Base-by-base conservation (phyloP, 140 eudicot species). In the Bidens hawaiensis region DNA sequence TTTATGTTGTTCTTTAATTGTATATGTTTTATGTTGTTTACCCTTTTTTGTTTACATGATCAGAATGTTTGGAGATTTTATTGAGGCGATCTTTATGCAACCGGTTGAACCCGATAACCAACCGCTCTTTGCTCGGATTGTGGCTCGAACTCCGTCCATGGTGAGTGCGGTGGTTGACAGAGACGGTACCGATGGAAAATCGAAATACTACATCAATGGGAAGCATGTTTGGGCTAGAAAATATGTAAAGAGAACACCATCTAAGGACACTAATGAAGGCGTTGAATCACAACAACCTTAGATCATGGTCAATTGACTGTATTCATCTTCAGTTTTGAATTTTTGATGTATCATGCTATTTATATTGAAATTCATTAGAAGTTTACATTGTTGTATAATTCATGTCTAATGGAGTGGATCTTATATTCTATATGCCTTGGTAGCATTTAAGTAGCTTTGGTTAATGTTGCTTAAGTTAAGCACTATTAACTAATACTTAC, bases 191-290 rank as follows among this genome's bases (percentile, higher is more conserved):
- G 61, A 47, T 21, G 67, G 76, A 6, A 81, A 67, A 45, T 50
- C 79, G 0, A 57, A 71, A 64, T 76, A 66, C 7, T 22, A 57
- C 12, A 76, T 80, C 31, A 67, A 80, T 1, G 82, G 82, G 17
- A 80, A 80, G 67, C 82, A 71, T 6, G 71, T 80, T 4, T 75
- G 69, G 79, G 79, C 76, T 16, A 38, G 71, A 1, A 80, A 68
- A 48, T 80, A 53, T 56, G 79, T 75, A 5, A 79, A 64, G 66
- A 67, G 51, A 45, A 66, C 63, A 7, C 42, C 79, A 25, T 26
- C 65, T 3, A 46, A 22, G 43, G 46, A 56, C n/a, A 43, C 25
- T 9, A 52, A 9, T 61, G 72, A 41, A 4, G 31, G 19, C 8
- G 14, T 12, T 3, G 76, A 36, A 64, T 34, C 51, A 38, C 22